These are phyloP conservation scores for Fusarium anguioides DNA, from an alignment of 2,329 filamentous ascomycete genomes.

Conservation along the genomic window DNA sequence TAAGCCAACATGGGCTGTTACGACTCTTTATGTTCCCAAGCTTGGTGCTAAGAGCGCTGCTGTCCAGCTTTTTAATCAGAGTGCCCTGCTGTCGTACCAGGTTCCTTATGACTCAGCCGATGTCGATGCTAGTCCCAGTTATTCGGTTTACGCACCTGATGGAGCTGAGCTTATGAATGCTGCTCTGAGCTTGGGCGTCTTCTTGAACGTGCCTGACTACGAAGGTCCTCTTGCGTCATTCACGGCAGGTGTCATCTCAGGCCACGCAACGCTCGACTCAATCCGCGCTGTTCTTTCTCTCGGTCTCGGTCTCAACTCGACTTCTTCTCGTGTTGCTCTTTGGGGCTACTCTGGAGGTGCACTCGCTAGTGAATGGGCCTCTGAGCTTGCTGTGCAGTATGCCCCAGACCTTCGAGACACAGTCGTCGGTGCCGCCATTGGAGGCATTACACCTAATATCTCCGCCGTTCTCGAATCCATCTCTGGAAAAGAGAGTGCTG, in stretches of 20 bases:
- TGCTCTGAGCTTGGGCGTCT: constrained; percentile 30
- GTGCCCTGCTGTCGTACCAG: constrained; percentile 40
- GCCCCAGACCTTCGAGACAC: constrained; percentile 59
- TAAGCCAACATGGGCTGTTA: constrained; percentile 41
- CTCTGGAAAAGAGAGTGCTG: constrained; percentile 44
- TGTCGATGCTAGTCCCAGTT: constrained; percentile 39
- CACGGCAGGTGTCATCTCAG: constrained; percentile 55
- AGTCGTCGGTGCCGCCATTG: constrained; percentile 61
- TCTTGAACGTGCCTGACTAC: constrained; percentile 59
- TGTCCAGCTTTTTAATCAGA: constrained; percentile 15
- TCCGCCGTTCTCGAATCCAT: constrained; percentile 50
- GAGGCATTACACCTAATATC: constrained; percentile 58
- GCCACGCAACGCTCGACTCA: constrained; percentile 58
- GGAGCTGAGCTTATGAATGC: background rate
- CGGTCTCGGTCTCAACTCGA: constrained; percentile 46
- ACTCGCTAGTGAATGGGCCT: constrained; percentile 63
- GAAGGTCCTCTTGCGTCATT: constrained; percentile 59
- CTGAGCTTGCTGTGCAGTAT: constrained; percentile 63
- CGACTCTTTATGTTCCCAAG: constrained; percentile 36
- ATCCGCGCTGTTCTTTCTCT: constrained; percentile 55
- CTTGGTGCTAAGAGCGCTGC: constrained; percentile 30
- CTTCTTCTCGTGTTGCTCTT: constrained; percentile 51
- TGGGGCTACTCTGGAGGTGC: constrained; percentile 69
- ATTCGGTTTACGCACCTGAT: constrained; percentile 10
- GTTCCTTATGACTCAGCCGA: constrained; percentile 41